Base-by-base conservation (phyloP, 257 asterid species). In the Phtheirospermum japonicum region DNA sequence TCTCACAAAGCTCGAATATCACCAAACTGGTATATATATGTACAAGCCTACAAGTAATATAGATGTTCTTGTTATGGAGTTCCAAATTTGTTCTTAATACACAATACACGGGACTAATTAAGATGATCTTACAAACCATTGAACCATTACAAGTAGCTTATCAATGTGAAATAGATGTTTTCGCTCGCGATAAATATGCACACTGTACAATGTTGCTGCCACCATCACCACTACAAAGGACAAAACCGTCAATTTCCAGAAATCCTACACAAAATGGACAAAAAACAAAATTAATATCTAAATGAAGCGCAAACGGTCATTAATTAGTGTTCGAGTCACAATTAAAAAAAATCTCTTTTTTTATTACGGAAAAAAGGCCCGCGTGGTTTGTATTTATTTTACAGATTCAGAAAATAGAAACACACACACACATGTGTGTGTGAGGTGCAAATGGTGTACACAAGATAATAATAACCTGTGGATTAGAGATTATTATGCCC, bases 401-500 rank as follows among this genome's bases (percentile, higher is more conserved):
- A 43, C 9, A 43, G 17, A 43, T 30, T 14, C 1, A 0, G 23
- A 4, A 30, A 64, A 20, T n/a, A 67, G 48, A 9, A 23, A 23
- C n/a, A 23, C 3, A 23, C 3, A 23, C 3, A 23, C 3, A 23
- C 28, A 23, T 42, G 18, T 12, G 2, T 42, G 18, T 12, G 2
- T 42, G 9, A 23, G 14, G 26, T 16, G 4, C 3, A 28, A 20
- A 58, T 3, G 20, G 20, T 9, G 46, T 4, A 7, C 6, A 23
- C 55, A 17, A 19, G 67, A 59, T 42, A 42, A 18, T 56, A 64
- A 31, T 3, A 31, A 84, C 99, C 96, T 82, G 80, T 12, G 99
- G 97, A 71, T 92, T 72, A 62, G 95, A 86, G 80, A 92, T 75
- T 68, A 92, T 65, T 14, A 85, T 73, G 17, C 96, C 97, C 82